Evolutionary conservation across 352 stramenopile species (phyloP).

Genomic region (Phytophthora sp.): DNA sequence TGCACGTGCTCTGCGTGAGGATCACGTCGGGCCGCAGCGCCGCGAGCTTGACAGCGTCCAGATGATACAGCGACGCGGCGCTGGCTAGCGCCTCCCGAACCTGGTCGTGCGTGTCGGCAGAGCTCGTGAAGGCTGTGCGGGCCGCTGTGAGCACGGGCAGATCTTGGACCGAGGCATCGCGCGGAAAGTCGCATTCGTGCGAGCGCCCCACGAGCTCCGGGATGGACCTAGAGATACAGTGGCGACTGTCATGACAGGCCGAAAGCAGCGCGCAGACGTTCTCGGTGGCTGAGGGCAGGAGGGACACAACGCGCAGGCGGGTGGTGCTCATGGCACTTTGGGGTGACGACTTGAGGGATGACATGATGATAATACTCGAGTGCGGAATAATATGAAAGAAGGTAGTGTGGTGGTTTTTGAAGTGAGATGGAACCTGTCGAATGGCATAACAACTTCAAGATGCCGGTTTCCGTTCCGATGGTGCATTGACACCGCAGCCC

Average conservation of each 20-base stretch:
- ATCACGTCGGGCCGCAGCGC: constrained; percentile 65
- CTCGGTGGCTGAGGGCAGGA: constrained; percentile 76
- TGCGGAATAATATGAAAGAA: too few relatives aligned
- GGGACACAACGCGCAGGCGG: constrained; percentile 64
- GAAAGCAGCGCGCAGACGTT: constrained; percentile 55
- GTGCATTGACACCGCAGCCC: too few relatives aligned
- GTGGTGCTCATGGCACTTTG: constrained; percentile 5
- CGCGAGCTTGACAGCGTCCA: constrained; percentile 51
- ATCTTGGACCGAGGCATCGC: constrained; percentile 30
- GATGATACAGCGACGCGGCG: constrained; percentile 66
- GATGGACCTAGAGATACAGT: not conserved
- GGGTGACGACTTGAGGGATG: too few relatives aligned
- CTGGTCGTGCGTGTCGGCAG: constrained; percentile 67
- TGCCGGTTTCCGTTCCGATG: not conserved
- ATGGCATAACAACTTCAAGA: not conserved
- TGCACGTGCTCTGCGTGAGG: constrained; percentile 74
- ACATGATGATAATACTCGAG: too few relatives aligned
- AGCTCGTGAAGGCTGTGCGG: constrained; percentile 70
- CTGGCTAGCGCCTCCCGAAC: constrained; percentile 56
- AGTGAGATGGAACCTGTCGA: too few relatives aligned
- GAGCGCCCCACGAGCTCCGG: constrained; percentile 69
- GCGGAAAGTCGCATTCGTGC: constrained; percentile 77
- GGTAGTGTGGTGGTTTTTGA: too few relatives aligned
- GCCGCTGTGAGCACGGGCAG: constrained; percentile 63
- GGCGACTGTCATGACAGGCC: constrained; percentile 12